Evolutionary conservation across 2,329 filamentous ascomycete species (phyloP), one percentile per base, ranked within the genome.

Genomic region (Thelonectria blattea): DNA sequence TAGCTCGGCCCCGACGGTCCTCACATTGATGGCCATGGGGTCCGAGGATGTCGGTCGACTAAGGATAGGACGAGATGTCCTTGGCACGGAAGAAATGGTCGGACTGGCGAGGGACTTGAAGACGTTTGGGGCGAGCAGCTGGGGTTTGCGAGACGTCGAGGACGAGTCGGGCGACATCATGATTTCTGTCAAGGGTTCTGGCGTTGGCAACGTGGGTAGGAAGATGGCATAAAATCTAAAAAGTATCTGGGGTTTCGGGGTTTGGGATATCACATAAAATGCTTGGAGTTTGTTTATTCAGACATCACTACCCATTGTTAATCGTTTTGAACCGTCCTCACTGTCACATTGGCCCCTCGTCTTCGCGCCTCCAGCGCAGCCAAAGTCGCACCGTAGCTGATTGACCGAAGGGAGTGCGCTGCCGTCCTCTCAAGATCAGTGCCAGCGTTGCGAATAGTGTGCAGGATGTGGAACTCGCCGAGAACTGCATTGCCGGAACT

Each of bases 1-100:
- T 14, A 84, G 90, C 3, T 91, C 92, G 2, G 88, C 89, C 5
- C 82, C 86, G 3, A 94, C 90, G 0, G 84, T 97, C 65, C 76
- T 99, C 54, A 91, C 89, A 17, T 81, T 99, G 64, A 99, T 99
- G 95, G 92, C 93, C 34, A 98, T 99, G 95, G 95, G 95, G 0
- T 92, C 91, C 1, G 95, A 98, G 74, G 95, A 99, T 75, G 93
- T 99, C 14, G 95, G 95, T 5, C 85, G 95, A 60, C 76, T 99
- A 66, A 86, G 91, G 64, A 74, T 99, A 60, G 92, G 93, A 32
- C 88, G 87, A 69, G 91, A 94, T 48, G 87, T 97, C 1, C 78
- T 98, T 47, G 93, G 88, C 0, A 90, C 88, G 3, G 92, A 97
- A 73, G 89, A 92, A 61, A 81, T 92, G 54, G 85, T 99, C 58